phyloP scores from a whole-genome alignment of 495 filamentous ascomycete species.

The Penicillium canescens region DNA sequence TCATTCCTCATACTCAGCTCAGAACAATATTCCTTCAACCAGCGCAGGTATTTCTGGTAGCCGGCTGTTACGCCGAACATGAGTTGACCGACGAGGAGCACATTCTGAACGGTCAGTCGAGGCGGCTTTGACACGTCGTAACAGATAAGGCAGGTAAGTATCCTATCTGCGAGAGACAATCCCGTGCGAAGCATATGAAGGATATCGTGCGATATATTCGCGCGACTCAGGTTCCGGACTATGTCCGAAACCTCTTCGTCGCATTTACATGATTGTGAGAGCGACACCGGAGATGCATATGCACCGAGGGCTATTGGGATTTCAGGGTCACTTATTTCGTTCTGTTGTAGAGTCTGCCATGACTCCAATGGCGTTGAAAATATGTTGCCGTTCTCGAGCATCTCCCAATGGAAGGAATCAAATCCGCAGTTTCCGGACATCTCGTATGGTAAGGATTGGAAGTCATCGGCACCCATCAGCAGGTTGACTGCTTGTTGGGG shows the following conservation, averaged over 20 bases:
- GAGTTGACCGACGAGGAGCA: slow-evolving; percentile 24
- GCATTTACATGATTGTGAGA: slow-evolving; percentile 25
- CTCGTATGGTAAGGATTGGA: slow-evolving; percentile 15
- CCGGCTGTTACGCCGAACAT: slow-evolving; percentile 26
- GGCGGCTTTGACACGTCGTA: slow-evolving; percentile 30
- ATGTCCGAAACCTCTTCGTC: slow-evolving; percentile 25
- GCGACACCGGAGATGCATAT: slow-evolving; percentile 14
- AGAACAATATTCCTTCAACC: slow-evolving; percentile 18
- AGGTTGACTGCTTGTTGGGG: neutral
- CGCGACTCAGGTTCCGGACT: slow-evolving; percentile 20
- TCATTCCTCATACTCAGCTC: slow-evolving; percentile 12
- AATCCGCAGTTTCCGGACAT: slow-evolving; percentile 17
- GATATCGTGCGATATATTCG: slow-evolving; percentile 18
- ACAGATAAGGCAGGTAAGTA: slow-evolving; percentile 24
- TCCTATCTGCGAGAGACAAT: slow-evolving; percentile 14
- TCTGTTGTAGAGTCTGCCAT: slow-evolving; percentile 6
- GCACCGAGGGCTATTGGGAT: slow-evolving; percentile 3
- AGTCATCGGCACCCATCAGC: slow-evolving; percentile 4
- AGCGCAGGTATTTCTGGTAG: slow-evolving; percentile 25
- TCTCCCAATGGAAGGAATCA: slow-evolving; percentile 14
- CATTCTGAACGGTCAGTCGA: slow-evolving; percentile 28
- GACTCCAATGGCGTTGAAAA: slow-evolving; percentile 16
- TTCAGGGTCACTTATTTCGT: neutral
- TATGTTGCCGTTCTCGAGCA: slow-evolving; percentile 15
- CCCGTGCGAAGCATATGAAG: slow-evolving; percentile 20